A percentile compares a stretch with the other conserved stretches of the same genome.
Evolutionary conservation across 2,329 filamentous ascomycete genomes (phyloP).

Genomic region (Penicillium palitans): DNA sequence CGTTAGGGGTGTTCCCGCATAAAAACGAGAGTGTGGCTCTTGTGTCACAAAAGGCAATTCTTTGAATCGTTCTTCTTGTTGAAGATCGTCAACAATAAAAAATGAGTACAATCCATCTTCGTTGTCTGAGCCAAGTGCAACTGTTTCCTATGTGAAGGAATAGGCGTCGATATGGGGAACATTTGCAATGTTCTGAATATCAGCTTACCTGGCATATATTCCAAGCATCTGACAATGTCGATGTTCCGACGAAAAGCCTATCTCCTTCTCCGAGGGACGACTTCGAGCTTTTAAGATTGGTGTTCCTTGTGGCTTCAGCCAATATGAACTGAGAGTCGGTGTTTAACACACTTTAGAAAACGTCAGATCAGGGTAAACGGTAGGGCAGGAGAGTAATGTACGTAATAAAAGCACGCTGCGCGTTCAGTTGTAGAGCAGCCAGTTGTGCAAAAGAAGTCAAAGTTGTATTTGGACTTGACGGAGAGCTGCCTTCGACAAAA

Average conservation of each 20-base stretch:
- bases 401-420: slow-evolving; percentile 18
- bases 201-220: slow-evolving; percentile 14
- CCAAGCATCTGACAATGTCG: slow-evolving; percentile 11
- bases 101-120: too few relatives aligned
- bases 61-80: too few relatives aligned
- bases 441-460: slow-evolving; percentile 21
- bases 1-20: too few relatives aligned
- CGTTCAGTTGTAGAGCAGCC: slow-evolving; percentile 16
- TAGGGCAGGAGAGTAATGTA: not conserved
- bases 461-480: slow-evolving; percentile 13
- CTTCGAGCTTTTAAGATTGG: slow-evolving; percentile 5
- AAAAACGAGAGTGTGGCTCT: too few relatives aligned
- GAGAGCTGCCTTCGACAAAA: not conserved
- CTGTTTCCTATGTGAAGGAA: slow-evolving; percentile 4
- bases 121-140: not conserved
- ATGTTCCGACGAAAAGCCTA: slow-evolving; percentile 4
- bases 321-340: slow-evolving; percentile 19
- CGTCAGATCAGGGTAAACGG: not conserved
- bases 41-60: too few relatives aligned
- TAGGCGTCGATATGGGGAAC: not conserved
- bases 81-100: too few relatives aligned
- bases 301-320: slow-evolving; percentile 17
- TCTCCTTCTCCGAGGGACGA: not conserved
- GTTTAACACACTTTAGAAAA: slow-evolving; percentile 13
- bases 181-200: not conserved